A percentile compares a stretch with the other conserved stretches of the same genome.
phyloP scores from a whole-genome alignment of 1,284 basidiomycete species.

The Malassezia restricta region DNA sequence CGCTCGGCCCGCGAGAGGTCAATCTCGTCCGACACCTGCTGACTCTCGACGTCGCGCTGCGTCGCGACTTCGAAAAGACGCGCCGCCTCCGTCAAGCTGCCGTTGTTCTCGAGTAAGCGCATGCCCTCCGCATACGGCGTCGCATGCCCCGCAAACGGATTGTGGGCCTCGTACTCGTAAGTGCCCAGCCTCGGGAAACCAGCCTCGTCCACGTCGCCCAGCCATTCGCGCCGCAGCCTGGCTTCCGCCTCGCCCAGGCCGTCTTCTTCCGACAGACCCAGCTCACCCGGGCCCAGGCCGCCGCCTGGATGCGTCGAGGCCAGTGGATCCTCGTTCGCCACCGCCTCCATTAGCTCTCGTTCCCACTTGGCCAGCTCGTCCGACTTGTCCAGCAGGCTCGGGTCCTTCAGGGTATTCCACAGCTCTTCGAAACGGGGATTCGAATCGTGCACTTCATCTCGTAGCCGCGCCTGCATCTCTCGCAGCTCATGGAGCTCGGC shows the following conservation, averaged over 20 bases:
- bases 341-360: constrained; percentile 49
- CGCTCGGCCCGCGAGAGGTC: constrained; percentile 54
- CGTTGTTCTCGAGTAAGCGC: constrained; percentile 59
- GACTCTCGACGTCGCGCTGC: constrained; percentile 24
- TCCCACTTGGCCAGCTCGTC: constrained; percentile 58
- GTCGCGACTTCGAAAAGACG: constrained; percentile 72
- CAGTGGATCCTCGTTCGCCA: constrained; percentile 53
- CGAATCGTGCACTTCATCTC: constrained; percentile 24
- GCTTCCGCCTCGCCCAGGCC: constrained; percentile 39
- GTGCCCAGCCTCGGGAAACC: constrained; percentile 38
- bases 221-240: constrained; percentile 21
- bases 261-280: constrained; percentile 28
- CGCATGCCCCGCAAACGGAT: constrained; percentile 56
- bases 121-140: constrained; percentile 53
- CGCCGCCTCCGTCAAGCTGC: constrained; percentile 71
- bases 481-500: constrained; percentile 33
- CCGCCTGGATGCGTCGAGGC: constrained; percentile 48
- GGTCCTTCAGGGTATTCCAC: constrained; percentile 38
- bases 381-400: constrained; percentile 18
- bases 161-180: constrained; percentile 47
- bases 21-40: constrained; percentile 52
- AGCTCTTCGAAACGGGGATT: constrained; percentile 40
- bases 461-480: constrained; percentile 31
- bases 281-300: constrained; percentile 30
- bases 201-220: constrained; percentile 30